Evolutionary conservation across 2,329 filamentous ascomycete species (phyloP), one percentile per base, ranked within the genome.

Genomic region (Karstenula rhodostoma): DNA sequence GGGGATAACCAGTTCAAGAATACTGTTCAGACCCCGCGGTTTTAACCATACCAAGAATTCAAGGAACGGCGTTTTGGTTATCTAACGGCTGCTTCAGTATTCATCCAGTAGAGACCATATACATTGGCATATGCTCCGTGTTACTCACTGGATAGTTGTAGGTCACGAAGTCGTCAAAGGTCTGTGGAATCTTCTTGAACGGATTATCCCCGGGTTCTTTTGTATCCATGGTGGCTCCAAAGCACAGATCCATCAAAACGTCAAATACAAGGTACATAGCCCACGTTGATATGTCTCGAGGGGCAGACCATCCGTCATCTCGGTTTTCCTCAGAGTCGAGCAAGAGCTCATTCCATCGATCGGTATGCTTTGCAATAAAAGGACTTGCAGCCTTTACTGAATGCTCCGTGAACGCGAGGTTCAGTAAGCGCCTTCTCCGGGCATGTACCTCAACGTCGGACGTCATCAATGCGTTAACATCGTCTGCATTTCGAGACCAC

Each of bases 191-290:
- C 22, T 15, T 42, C 49, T 60, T 64, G n/a, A 64, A 37, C 40
- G 23, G 19, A 37, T 65, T 67, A 8, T 54, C 23, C 4, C 64
- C 65, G 0, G 67, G 57, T 44, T 71, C 66, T 35, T 78, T 70
- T 64, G 73, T 74, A 40, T 67, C 61, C 63, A 80, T 75, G 29
- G 70, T 52, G 49, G 71, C 69, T 5, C 76, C 75, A 59, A 78
- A 75, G 44, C 65, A 71, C 1, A 80, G 62, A 50, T 81, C 79
- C 10, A 78, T 78, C 70, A 83, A 79, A 33, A 83, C 74, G 58
- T 83, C 81, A 59, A 82, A 78, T 33, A 77, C 70, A 35, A 82
- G 68, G 57, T 22, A 12, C 17, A 57, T 61, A 1, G 49, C 33
- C 19, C 48, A 33, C 33, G 43, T 40, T 1, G 52, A 33, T 40